Base-by-base conservation (phyloP, 495 filamentous ascomycete species). In the Penicillium goetzii region DNA sequence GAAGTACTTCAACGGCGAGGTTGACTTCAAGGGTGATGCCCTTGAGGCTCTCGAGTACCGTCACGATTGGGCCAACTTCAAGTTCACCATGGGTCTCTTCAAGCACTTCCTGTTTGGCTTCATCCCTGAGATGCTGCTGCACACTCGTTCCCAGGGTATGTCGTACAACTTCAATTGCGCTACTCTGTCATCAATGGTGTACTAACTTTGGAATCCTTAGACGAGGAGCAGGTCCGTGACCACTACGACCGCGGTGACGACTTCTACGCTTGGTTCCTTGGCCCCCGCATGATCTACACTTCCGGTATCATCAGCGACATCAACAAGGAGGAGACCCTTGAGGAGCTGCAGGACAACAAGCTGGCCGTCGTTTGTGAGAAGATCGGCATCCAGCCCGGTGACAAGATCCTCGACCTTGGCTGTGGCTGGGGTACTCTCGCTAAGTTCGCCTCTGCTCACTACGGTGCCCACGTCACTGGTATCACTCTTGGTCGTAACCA, bases 1-100 rank as follows among this genome's bases (percentile, higher is more conserved):
- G 75, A 93, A 88, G 89, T 95, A 93, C 81, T 93, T 95, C 72
- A 88, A 91, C 68, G 89, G 90, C 57, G 84, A 91, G 53, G 92
- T 93, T 61, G 89, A 92, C 66, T 92, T 95, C 81, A 95, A 93
- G 70, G 91, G 90, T 57, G 92, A 96, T 71, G 82, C 79, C 61
- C 82, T 96, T 64, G 92, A 94, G 65, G 80, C 90, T 45, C 64
- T 95, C 71, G 92, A 96, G 79, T 91, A 90, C 76, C 82, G 92
- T 65, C 92, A 95, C 71, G 92, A 96, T 72, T 96, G 92, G 92
- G 89, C 89, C 58, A 92, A 82, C 73, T 89, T 88, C 79, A 80
- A 83, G 61, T 89, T 90, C 76, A 90, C 88, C 45, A 72, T 84
- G 72, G 79, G 82, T 60, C 77, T 89, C 34, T 89, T 82, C 77